Percentiles rank a stretch among this genome's conserved stretches.
These are phyloP conservation scores for Pinus albicaulis DNA, from an alignment of 75 land plant species.

Conservation along the genomic window DNA sequence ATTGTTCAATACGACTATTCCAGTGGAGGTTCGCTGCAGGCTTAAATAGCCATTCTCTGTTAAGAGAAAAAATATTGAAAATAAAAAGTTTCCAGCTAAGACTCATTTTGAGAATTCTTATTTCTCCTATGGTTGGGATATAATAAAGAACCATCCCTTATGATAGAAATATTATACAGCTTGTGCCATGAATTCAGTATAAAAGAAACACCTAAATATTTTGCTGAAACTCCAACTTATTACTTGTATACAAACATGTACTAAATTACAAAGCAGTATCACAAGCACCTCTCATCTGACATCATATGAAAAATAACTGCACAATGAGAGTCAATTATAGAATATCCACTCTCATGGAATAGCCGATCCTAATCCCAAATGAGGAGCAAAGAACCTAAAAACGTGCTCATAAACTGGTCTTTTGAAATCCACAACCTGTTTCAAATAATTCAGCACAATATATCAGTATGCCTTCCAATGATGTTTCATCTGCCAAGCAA, in stretches of 20 bases:
- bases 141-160: not conserved
- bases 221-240: not conserved
- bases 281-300: not conserved
- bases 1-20: not conserved
- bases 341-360: not conserved
- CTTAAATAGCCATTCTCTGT: not conserved
- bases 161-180: not conserved
- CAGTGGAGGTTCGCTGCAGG: not conserved
- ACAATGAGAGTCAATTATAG: not conserved
- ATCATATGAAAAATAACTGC: not conserved
- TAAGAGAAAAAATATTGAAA: not conserved
- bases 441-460: not conserved
- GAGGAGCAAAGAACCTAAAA: conserved; percentile 48
- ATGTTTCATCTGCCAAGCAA: not conserved
- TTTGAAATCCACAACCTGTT: conserved; percentile 86
- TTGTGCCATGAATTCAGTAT: not conserved
- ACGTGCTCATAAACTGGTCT: conserved; percentile 73
- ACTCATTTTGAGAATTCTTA: not conserved
- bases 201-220: not conserved
- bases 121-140: not conserved
- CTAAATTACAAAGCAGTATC: not conserved
- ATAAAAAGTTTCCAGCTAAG: not conserved
- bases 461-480: not conserved
- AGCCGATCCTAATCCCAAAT: conserved; percentile 13
- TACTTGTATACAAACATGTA: not conserved